A percentile compares a stretch with the other conserved stretches of the same genome.
Conservation (phyloP, 257 asterid species). For the Petunia secreta region DNA sequence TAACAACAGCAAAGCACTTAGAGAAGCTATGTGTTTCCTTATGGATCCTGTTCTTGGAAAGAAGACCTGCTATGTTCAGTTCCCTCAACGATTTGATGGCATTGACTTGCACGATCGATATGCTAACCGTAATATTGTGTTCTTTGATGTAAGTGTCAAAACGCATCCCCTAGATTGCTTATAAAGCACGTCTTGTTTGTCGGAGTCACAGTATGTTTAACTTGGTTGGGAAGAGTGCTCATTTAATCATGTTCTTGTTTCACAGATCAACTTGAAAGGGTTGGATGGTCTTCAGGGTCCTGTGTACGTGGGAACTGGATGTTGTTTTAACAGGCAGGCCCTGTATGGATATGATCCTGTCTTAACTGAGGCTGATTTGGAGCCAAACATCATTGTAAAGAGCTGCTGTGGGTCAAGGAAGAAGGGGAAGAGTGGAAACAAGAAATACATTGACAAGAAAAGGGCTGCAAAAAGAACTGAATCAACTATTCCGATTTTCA, state of each 20-base stretch:
- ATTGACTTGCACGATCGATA: constrained; percentile 75
- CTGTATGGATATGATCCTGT: constrained; percentile 88
- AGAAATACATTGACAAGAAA: constrained; percentile 72
- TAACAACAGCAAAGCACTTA: constrained; percentile 76
- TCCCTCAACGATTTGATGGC: constrained; percentile 79
- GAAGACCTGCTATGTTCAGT: constrained; percentile 74
- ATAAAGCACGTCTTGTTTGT: constrained; percentile 12
- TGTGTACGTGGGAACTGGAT: constrained; percentile 92
- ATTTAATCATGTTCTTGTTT: constrained; percentile 19
- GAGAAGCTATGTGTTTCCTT: constrained; percentile 75
- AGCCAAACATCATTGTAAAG: constrained; percentile 73
- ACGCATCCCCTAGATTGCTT: constrained; percentile 9
- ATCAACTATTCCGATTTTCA: constrained; percentile 76
- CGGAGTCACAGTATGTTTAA: not conserved
- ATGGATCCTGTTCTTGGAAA: constrained; percentile 68
- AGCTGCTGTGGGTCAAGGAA: constrained; percentile 79
- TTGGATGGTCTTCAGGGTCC: constrained; percentile 96
- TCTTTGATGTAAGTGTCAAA: constrained; percentile 47
- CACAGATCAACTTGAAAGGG: constrained; percentile 92
- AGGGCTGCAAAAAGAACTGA: constrained; percentile 80
- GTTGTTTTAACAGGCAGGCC: constrained; percentile 91
- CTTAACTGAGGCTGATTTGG: constrained; percentile 76
- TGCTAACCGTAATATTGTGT: constrained; percentile 66
- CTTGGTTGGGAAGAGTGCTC: not conserved
- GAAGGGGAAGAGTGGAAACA: constrained; percentile 64